phyloP scores from a whole-genome alignment of 306 rosid species.

The cucumber (Cucumis sativus) region DNA sequence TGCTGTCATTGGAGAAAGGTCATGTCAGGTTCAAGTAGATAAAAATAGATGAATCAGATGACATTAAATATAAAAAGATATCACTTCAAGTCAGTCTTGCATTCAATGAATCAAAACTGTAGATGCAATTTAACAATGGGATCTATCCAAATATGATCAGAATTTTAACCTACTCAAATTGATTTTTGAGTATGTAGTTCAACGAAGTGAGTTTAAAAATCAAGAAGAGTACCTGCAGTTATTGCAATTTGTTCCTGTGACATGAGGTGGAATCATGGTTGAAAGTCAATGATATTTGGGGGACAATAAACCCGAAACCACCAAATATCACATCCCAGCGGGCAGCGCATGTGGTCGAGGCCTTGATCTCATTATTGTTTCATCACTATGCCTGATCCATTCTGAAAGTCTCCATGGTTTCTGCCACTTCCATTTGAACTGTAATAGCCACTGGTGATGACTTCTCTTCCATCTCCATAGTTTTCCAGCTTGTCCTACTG shows the following conservation, averaged over 20 bases:
- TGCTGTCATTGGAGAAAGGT: constrained; percentile 6
- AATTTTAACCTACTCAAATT: neutral
- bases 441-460: constrained; percentile 92
- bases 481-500: constrained; percentile 77
- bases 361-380: constrained; percentile 67
- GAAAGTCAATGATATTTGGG: constrained; percentile 26
- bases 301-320: constrained; percentile 23
- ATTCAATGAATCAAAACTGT: neutral
- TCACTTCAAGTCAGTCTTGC: neutral
- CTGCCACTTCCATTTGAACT: constrained; percentile 99
- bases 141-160: neutral
- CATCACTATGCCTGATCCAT: constrained; percentile 85
- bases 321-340: constrained; percentile 24
- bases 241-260: constrained; percentile 19
- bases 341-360: constrained; percentile 67
- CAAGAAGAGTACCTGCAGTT: constrained; percentile 28
- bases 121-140: neutral
- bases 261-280: constrained; percentile 21
- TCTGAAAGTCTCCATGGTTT: constrained; percentile 99
- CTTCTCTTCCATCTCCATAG: constrained; percentile 99
- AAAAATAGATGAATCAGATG: neutral
- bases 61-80: neutral
- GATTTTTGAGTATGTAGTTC: neutral
- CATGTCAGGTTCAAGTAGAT: neutral
- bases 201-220: neutral